phyloP scores from a whole-genome alignment of 305 asterid genomes.

The Rubia tinctorum region DNA sequence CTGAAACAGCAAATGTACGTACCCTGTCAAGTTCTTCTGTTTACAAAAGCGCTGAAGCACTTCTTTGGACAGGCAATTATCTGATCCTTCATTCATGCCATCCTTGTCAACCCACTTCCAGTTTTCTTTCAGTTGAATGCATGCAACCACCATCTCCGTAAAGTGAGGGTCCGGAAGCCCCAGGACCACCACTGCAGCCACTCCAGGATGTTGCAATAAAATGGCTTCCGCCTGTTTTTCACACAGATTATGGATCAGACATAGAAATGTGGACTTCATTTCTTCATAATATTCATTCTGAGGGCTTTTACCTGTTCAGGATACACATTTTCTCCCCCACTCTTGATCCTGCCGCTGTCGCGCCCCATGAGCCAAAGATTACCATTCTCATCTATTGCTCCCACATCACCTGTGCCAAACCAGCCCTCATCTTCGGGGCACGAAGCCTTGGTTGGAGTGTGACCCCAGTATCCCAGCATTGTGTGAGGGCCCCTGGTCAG shows the following conservation, averaged over 20 bases:
- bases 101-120: slow-evolving; percentile 65
- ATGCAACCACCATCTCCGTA: slow-evolving; percentile 74
- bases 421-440: slow-evolving; percentile 40
- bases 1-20: slow-evolving; percentile 12
- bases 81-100: slow-evolving; percentile 21
- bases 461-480: slow-evolving; percentile 89
- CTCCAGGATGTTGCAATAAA: slow-evolving; percentile 68
- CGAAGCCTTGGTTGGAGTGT: slow-evolving; percentile 28
- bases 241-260: slow-evolving; percentile 4
- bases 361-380: slow-evolving; percentile 91
- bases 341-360: slow-evolving; percentile 72
- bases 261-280: neutral
- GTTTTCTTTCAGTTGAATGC: slow-evolving; percentile 50
- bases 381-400: slow-evolving; percentile 59
- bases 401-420: slow-evolving; percentile 91
- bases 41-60: slow-evolving; percentile 63
- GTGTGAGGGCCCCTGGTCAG: slow-evolving; percentile 87
- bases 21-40: slow-evolving; percentile 64
- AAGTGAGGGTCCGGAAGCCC: slow-evolving; percentile 78
- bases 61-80: slow-evolving; percentile 41
- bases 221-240: slow-evolving; percentile 64
- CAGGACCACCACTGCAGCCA: slow-evolving; percentile 47
- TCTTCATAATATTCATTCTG: no score
- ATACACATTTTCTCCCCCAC: slow-evolving; percentile 86
- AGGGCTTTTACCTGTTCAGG: slow-evolving; percentile 91